Conservation (phyloP, 73 alveolate genomes). For the Paramecium pentaurelia region DNA sequence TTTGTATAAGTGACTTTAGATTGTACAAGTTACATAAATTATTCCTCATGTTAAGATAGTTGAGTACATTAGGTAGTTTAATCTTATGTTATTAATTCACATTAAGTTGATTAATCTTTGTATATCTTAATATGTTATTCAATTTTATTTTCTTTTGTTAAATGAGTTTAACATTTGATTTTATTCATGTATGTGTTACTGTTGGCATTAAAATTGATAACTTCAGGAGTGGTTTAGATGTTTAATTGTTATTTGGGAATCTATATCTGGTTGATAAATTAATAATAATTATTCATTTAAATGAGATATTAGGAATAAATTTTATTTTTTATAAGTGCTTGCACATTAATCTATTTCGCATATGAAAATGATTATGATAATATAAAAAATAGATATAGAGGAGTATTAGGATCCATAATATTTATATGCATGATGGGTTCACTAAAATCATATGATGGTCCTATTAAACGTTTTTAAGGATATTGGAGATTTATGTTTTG, state of each 20-base stretch:
- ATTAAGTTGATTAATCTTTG: background rate
- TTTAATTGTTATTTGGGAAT: background rate
- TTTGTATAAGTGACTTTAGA: background rate
- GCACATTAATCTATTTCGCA: background rate
- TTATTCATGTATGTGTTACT: background rate
- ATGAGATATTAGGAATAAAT: conserved; percentile 47
- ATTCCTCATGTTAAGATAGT: background rate
- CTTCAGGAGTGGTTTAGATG: background rate
- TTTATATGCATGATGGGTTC: conserved; percentile 66
- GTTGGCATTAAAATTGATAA: background rate
- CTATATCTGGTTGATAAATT: background rate
- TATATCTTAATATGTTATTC: background rate
- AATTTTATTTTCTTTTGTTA: background rate
- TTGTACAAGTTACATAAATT: background rate
- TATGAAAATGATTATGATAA: background rate
- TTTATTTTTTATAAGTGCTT: background rate
- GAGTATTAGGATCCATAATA: conserved; percentile 34
- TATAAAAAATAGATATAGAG: conserved; percentile 43
- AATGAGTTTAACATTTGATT: background rate
- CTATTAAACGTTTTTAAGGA: conserved; percentile 44
- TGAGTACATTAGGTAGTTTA: background rate
- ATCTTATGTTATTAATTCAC: background rate
- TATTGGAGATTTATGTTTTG: conserved; percentile 69
- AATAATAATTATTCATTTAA: background rate
- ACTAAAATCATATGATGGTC: conserved; percentile 62